These are phyloP conservation scores for Citrullus mucosospermus DNA, from an alignment of 306 rosid genomes.

Conservation along the genomic window DNA sequence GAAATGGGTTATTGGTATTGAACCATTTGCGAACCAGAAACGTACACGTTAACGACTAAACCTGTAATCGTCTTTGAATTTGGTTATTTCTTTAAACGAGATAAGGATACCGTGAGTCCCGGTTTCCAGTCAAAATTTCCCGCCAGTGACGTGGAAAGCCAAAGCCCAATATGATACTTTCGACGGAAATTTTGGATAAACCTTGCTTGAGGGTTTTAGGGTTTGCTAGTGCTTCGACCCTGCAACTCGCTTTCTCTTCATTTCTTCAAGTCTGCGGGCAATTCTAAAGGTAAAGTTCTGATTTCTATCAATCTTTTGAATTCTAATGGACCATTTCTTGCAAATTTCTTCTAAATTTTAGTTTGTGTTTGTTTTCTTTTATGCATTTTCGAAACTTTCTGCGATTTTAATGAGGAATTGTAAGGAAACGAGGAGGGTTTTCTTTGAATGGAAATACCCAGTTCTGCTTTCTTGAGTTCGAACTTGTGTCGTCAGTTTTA, in stretches of 20 bases:
- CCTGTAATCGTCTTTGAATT: not conserved
- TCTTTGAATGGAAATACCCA: not conserved
- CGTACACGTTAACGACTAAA: constrained; percentile 56
- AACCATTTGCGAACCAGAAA: constrained; percentile 32
- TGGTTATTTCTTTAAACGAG: not conserved
- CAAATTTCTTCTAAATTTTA: not conserved
- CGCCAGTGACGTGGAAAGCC: not conserved
- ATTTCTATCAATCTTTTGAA: too few relatives aligned
- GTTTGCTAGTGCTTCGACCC: not conserved
- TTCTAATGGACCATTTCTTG: not conserved
- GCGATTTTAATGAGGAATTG: not conserved
- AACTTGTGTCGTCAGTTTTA: not conserved
- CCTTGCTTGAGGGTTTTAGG: constrained; percentile 3
- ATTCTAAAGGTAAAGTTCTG: not conserved
- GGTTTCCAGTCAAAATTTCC: constrained; percentile 14
- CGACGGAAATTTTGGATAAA: not conserved
- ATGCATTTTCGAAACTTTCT: not conserved
- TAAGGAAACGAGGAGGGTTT: not conserved
- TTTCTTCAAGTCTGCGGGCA: not conserved
- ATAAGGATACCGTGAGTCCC: constrained; percentile 8
- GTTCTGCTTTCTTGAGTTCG: not conserved
- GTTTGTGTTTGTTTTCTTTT: not conserved
- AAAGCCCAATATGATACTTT: too few relatives aligned
- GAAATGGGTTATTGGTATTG: not conserved
- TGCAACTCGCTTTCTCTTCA: not conserved